Evolutionary conservation across 2,329 filamentous ascomycete species (phyloP), one percentile per base, ranked within the genome.

Genomic region (Paecilomyces dactylethromorphus): DNA sequence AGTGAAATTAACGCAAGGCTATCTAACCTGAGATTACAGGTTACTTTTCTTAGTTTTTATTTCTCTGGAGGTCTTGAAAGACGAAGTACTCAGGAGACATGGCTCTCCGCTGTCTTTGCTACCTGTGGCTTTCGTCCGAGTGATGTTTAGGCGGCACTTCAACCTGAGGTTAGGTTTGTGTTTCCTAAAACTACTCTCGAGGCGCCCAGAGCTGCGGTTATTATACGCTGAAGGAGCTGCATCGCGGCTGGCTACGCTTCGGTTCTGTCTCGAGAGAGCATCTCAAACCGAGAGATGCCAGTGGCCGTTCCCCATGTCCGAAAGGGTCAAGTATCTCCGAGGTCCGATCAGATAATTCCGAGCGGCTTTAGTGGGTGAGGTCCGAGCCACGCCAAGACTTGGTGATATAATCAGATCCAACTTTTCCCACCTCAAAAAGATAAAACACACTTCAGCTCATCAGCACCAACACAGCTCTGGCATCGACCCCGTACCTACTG

Each of bases 401-500:
- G 65, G 65, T 68, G 65, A 68, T 63, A 67, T 64, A 67, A 67
- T 63, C 60, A 63, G 62, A 65, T 58, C 65, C 62, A 64, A 66
- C 59, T 63, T 67, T 67, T 65, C 66, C 63, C 64, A 56, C 59
- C 51, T 56, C 55, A 24, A 33, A 29, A 24, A 52, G 50, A 26
- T 52, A 12, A 52, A 52, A 24, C 26, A 52, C 50, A 24, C 22
- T 11, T 52, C 39, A 45, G 21, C 49, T 49, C 55, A 35, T 15
- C 29, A 26, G 24, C 35, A 12, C 53, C 39, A 53, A 59, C 59
- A 55, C 58, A 58, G 53, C 60, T 52, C 59, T 60, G 56, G 50
- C 58, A 65, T 65, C 60, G 65, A 67, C 58, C 58, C 60, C 61
- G 60, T 61, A 67, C 66, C 59, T 31, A 50, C 15, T 50, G 66